Evolutionary conservation across 2,329 filamentous ascomycete species (phyloP), one percentile per base, ranked within the genome.

Genomic region (Xylariaceae sp.): DNA sequence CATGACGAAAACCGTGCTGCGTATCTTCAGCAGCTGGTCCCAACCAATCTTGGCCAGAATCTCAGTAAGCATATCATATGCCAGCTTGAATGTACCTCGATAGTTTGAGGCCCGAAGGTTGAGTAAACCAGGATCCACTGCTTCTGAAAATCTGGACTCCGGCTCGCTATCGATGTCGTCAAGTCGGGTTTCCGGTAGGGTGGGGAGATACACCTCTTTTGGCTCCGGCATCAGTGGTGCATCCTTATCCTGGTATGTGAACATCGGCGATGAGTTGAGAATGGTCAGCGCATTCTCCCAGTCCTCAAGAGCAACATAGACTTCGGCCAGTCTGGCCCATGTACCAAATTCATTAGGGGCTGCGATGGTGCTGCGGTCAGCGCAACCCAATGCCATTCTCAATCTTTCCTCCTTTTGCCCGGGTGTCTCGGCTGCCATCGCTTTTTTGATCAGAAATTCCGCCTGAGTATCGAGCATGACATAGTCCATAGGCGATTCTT

Each of bases 201-300:
- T 89, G 0, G 94, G 94, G 11, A 99, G 82, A 67, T 89, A 86
- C 48, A 97, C 89, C 58, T 92, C 89, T 68, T 89, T 88, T 0
- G 94, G 92, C 70, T 96, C 92, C 1, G 94, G 94, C 88, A 97
- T 93, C 61, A 94, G 78, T 2, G 94, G 94, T 4, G 92, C 88
- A 73, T 99, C 94, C 74, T 97, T 97, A 75, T 99, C 94, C 75
- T 97, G 94, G 74, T 99, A 97, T 5, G 94, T 99, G 74, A 99
- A 99, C 94, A 99, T 99, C 7, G 94, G 94, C 74, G 94, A 99
- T 15, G 94, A 99, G 76, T 99, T 99, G 55, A 99, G 82, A 3
- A 94, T 97, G 4, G 96, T 87, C 23, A 99, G 82, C 0, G 94
- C 94, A 67, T 97, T 86, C 71, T 97, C 94, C 92, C 94, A 99